A percentile compares a stretch with the other conserved stretches of the same genome.
phyloP scores from a whole-genome alignment of 2,329 filamentous ascomycete species.

The Cadophora sp. region DNA sequence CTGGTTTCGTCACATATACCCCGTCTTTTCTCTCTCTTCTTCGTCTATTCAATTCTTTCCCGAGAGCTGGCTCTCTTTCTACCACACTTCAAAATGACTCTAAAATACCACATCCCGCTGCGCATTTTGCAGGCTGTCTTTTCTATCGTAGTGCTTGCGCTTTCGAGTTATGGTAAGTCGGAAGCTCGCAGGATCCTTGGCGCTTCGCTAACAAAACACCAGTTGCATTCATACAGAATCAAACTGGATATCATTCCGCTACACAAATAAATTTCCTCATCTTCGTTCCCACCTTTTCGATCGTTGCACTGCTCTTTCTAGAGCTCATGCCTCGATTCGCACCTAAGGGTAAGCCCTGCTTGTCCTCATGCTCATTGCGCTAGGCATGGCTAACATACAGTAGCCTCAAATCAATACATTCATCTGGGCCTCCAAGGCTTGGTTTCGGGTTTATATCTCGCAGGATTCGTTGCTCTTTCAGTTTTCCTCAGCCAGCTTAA shows the following conservation, averaged over 20 bases:
- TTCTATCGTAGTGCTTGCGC: conserved; percentile 13
- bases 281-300: conserved; percentile 14
- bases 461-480: conserved; percentile 16
- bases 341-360: background rate
- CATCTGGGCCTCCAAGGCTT: background rate
- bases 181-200: too few relatives aligned
- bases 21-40: background rate
- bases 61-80: conserved; percentile 11
- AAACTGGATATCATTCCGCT: conserved; percentile 2
- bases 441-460: conserved; percentile 4
- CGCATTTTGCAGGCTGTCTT: conserved; percentile 8
- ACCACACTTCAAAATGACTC: conserved; percentile 12
- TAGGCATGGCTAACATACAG: conserved; percentile 3
- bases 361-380: background rate
- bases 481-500: conserved; percentile 15
- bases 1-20: background rate
- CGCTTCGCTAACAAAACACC: background rate
- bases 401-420: background rate
- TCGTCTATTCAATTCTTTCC: background rate
- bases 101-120: background rate
- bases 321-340: conserved; percentile 13
- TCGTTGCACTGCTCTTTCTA: conserved; percentile 17
- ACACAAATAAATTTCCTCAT: conserved; percentile 18
- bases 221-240: conserved; percentile 15
- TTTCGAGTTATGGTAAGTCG: conserved; percentile 17